These are phyloP conservation scores for Senna siamea DNA, from an alignment of 306 rosid genomes.

Conservation along the genomic window DNA sequence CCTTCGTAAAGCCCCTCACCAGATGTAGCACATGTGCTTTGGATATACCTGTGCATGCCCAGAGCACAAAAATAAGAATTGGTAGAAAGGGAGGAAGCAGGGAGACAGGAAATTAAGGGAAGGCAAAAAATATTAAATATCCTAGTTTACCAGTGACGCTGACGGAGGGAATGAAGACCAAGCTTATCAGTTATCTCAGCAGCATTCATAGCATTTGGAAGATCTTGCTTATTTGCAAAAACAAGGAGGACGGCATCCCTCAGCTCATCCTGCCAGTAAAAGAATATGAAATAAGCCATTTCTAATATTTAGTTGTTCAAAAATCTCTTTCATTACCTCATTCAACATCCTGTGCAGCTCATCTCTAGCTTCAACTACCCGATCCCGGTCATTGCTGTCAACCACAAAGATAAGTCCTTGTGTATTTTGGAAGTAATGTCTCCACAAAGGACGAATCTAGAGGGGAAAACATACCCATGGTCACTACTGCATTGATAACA, in stretches of 20 bases:
- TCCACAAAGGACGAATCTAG: conserved; percentile 91
- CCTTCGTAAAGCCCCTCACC: conserved; percentile 97
- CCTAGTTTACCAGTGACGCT: conserved; percentile 75
- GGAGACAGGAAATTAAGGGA: background rate
- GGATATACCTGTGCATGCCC: conserved; percentile 74
- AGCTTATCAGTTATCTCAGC: conserved; percentile 92
- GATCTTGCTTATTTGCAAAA: conserved; percentile 92
- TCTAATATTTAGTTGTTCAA: conserved; percentile 1
- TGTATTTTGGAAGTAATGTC: conserved; percentile 89
- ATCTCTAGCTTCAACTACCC: conserved; percentile 89
- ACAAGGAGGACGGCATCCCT: conserved; percentile 88
- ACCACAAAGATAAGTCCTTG: conserved; percentile 75
- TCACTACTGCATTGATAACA: conserved; percentile 12
- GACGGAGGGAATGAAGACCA: conserved; percentile 91
- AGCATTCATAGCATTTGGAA: conserved; percentile 94
- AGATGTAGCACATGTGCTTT: conserved; percentile 90
- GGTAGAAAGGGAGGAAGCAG: background rate
- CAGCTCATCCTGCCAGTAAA: conserved; percentile 71
- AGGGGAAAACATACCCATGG: conserved; percentile 22
- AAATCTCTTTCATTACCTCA: conserved; percentile 53
- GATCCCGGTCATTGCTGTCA: conserved; percentile 91
- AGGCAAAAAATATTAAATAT: background rate
- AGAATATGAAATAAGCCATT: conserved; percentile 17
- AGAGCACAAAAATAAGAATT: conserved; percentile 10
- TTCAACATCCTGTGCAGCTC: conserved; percentile 90